These are phyloP conservation scores for Pleurozium schreberi DNA, from an alignment of 225 moss, liverwort and hornwort species.

Conservation along the genomic window DNA sequence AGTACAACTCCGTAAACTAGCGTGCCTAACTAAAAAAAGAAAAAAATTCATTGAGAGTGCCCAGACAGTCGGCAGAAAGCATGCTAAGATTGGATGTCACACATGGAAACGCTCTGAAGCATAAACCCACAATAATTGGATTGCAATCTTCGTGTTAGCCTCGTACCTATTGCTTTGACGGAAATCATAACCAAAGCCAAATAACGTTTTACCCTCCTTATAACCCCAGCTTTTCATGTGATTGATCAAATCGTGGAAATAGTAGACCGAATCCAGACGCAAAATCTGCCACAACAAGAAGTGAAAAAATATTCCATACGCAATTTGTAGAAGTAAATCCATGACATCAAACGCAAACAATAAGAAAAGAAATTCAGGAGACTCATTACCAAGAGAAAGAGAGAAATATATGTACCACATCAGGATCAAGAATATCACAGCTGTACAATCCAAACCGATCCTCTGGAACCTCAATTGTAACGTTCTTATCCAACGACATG, in stretches of 20 bases:
- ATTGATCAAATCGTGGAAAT: constrained; percentile 79
- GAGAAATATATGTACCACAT: constrained; percentile 31
- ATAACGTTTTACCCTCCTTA: constrained; percentile 79
- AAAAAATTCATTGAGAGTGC: neutral
- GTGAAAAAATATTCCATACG: neutral
- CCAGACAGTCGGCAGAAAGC: neutral
- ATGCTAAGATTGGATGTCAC: neutral
- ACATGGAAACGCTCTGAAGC: neutral
- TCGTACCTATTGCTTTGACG: constrained; percentile 90
- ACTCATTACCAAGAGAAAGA: neutral
- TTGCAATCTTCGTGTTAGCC: neutral
- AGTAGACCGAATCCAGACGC: constrained; percentile 85
- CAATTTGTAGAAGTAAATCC: neutral
- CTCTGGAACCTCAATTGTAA: constrained; percentile 65
- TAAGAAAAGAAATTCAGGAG: neutral
- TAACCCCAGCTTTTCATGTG: constrained; percentile 91
- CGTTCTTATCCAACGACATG: constrained; percentile 56
- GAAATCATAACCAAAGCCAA: constrained; percentile 96
- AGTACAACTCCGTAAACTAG: neutral
- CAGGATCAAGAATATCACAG: constrained; percentile 91
- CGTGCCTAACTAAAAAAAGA: neutral
- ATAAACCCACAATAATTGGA: neutral
- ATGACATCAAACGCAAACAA: neutral
- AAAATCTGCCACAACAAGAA: constrained; percentile 48
- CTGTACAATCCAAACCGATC: constrained; percentile 85